Base-by-base conservation (phyloP, 805 yeast species). In the Metahyphopichia silvanorum region DNA sequence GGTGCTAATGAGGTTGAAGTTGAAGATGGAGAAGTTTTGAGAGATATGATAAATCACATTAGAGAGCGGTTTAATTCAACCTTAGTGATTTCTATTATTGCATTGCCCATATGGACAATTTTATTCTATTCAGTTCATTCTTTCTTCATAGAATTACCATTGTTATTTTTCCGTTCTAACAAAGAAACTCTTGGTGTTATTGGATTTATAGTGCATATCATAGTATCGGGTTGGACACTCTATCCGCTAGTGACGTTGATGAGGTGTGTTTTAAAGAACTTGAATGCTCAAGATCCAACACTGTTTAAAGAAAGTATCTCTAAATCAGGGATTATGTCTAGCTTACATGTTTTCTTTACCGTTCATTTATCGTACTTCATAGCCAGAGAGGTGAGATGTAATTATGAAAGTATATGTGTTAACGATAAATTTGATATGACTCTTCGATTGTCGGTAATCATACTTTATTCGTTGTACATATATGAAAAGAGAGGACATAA, bases 1-100 rank as follows among this genome's bases (percentile, higher is more conserved):
- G 48, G 43, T 18, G 36, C 20, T 29, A 35, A 42, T 32, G 46
- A 51, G 33, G 44, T 44, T 18, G 33, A 18, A 30, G 31, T 24
- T 4, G 24, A 18, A 18, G 18, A 25, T 14, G 18, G 18, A 5
- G 15, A 25, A 9, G 13, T 25, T 6, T 14, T 25, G 11, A 15
- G 18, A 25, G 16, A 15, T 10, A n/a, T 25, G 6, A 10, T 25
- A 5, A 14, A 25, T 15, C 11, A 13, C n/a, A 27, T 27, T 4
- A 17, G 22, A 27, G 16, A 27, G 12, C 21, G 22, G 4, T 10
- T 27, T 18, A 27, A 27, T 14, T 16, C 15, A 17, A 19, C 30
- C 5, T 17, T 19, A 6, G 11, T 27, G 4, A 14, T 12, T 17
- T 27, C 22, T 9, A 18, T 27, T 14, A 5, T 27, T 27, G 16